These are phyloP conservation scores for Boechera retrofracta DNA, from an alignment of 345 rosid genomes.

Conservation along the genomic window DNA sequence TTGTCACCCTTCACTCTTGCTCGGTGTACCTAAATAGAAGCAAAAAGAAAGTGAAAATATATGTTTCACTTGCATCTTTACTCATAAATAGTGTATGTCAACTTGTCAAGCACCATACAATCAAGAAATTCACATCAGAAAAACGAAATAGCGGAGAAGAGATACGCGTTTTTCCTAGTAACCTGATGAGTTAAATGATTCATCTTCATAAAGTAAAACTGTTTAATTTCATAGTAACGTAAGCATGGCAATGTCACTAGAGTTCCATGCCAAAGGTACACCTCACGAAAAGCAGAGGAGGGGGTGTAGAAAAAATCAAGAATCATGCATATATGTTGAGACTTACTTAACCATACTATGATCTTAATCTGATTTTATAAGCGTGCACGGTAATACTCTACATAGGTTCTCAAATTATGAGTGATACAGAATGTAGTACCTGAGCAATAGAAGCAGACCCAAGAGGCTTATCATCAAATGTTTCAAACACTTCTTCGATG, in stretches of 20 bases:
- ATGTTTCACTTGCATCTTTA: not conserved
- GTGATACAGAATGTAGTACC: conserved; percentile 51
- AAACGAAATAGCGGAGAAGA: not conserved
- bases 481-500: conserved; percentile 63
- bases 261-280: conserved; percentile 8
- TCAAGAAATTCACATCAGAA: not conserved
- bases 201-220: not conserved
- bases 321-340: conserved; percentile 12
- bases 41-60: not conserved
- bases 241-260: not conserved
- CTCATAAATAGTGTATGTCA: not conserved
- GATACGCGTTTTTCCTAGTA: not conserved
- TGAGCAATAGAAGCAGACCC: conserved; percentile 99
- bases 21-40: conserved; percentile 70
- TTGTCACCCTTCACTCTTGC: conserved; percentile 77
- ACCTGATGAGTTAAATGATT: conserved; percentile 1
- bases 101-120: not conserved
- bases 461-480: conserved; percentile 78
- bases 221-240: not conserved
- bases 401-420: not conserved
- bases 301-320: not conserved
- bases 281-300: not conserved
- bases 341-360: conserved; percentile 8
- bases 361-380: not conserved
- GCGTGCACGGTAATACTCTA: not conserved